Evolutionary conservation across 106 monocot genomes (phyloP).

Genomic region (Agapanthus africanus): DNA sequence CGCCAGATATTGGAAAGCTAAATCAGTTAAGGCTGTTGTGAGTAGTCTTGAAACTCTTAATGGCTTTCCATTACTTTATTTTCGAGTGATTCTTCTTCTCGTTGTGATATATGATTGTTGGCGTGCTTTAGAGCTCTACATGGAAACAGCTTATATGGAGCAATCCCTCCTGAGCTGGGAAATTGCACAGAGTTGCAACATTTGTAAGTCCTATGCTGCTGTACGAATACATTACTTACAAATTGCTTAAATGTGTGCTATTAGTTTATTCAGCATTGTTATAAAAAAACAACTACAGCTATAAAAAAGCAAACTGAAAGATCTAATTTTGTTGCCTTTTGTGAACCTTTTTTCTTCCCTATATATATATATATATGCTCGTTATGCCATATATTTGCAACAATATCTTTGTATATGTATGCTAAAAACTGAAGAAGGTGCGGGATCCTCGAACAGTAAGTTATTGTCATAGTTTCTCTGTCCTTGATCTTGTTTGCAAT

Average conservation of each 20-base stretch:
- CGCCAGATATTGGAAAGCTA: constrained; percentile 81
- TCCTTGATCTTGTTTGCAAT: too few species aligned
- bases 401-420: background rate
- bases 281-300: background rate
- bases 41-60: constrained; percentile 18
- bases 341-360: background rate
- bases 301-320: too few species aligned
- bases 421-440: background rate
- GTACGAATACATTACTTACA: background rate
- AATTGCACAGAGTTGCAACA: constrained; percentile 78
- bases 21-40: constrained; percentile 63
- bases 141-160: constrained; percentile 88
- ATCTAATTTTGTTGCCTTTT: background rate
- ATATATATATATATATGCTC: too few species aligned
- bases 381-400: background rate
- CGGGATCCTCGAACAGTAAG: too few species aligned
- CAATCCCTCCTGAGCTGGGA: constrained; percentile 76
- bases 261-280: background rate
- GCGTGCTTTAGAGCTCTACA: constrained; percentile 52
- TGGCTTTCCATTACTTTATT: constrained; percentile 4
- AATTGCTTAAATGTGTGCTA: background rate
- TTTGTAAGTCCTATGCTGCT: constrained; percentile 48
- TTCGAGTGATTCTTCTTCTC: background rate
- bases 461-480: too few species aligned
- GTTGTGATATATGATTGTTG: background rate